These are phyloP conservation scores for Erodium texanum DNA, from an alignment of 441 rosid species.

Conservation along the genomic window DNA sequence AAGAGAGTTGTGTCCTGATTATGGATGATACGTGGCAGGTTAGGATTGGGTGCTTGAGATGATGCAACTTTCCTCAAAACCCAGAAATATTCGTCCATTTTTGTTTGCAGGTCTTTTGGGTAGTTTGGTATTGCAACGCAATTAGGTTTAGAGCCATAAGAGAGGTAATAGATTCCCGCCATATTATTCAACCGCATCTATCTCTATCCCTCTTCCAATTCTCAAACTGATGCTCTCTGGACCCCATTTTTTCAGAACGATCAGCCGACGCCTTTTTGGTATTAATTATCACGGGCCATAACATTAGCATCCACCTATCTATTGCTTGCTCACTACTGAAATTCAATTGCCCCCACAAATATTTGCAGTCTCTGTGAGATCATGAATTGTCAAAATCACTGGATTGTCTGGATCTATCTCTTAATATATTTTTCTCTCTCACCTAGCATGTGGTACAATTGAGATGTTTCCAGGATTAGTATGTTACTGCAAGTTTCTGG, in stretches of 20 bases:
- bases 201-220: not conserved
- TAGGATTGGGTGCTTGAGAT: not conserved
- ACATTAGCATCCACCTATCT: too few relatives aligned
- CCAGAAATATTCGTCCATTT: not conserved
- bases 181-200: slow-evolving; percentile 11
- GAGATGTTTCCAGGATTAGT: too few relatives aligned
- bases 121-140: slow-evolving; percentile 26
- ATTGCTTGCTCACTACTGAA: too few relatives aligned
- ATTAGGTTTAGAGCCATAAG: slow-evolving; percentile 24
- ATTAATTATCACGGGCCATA: not conserved
- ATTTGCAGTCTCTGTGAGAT: too few relatives aligned
- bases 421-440: too few relatives aligned
- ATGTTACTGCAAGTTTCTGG: too few relatives aligned
- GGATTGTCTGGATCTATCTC: too few relatives aligned
- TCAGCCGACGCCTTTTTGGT: not conserved
- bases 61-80: not conserved
- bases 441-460: too few relatives aligned
- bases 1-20: too few relatives aligned
- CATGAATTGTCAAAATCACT: too few relatives aligned
- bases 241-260: not conserved
- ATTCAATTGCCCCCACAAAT: too few relatives aligned
- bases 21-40: not conserved
- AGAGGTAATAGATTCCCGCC: slow-evolving; percentile 28
- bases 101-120: not conserved
- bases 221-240: not conserved